phyloP scores from a whole-genome alignment of 805 yeast species.

The Candida silvatica region DNA sequence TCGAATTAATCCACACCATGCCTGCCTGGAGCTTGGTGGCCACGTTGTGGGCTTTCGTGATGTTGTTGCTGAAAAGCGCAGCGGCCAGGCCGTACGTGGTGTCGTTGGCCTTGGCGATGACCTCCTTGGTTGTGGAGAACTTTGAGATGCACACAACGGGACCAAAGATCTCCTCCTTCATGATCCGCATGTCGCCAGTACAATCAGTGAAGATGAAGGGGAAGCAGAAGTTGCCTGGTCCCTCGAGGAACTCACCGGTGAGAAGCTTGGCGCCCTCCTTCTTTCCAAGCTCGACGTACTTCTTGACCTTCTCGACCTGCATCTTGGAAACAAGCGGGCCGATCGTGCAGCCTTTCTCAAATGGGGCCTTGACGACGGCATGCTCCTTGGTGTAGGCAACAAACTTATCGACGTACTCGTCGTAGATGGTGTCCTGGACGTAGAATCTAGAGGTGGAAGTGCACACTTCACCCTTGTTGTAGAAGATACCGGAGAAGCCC shows the following conservation, averaged over 20 bases:
- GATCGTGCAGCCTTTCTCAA: slow-evolving; percentile 54
- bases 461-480: slow-evolving; percentile 41
- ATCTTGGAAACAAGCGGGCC: slow-evolving; percentile 67
- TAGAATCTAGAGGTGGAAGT: slow-evolving; percentile 38
- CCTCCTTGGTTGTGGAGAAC: slow-evolving; percentile 60
- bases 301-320: slow-evolving; percentile 61
- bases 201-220: slow-evolving; percentile 73
- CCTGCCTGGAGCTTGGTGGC: slow-evolving; percentile 61
- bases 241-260: slow-evolving; percentile 56
- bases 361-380: slow-evolving; percentile 59
- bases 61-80: slow-evolving; percentile 59
- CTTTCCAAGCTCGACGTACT: slow-evolving; percentile 58
- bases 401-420: slow-evolving; percentile 30
- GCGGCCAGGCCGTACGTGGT: slow-evolving; percentile 74
- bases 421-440: slow-evolving; percentile 34
- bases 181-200: slow-evolving; percentile 52
- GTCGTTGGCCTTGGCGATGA: slow-evolving; percentile 53
- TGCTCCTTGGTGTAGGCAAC: slow-evolving; percentile 28
- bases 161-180: slow-evolving; percentile 71
- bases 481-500: slow-evolving; percentile 38
- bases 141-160: slow-evolving; percentile 68
- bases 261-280: slow-evolving; percentile 61
- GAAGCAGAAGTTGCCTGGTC: slow-evolving; percentile 57
- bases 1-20: slow-evolving; percentile 53
- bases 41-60: slow-evolving; percentile 53